A percentile compares a stretch with the other conserved stretches of the same genome.
phyloP scores from a whole-genome alignment of 352 stramenopile genomes.

The Globisporangium canariense region DNA sequence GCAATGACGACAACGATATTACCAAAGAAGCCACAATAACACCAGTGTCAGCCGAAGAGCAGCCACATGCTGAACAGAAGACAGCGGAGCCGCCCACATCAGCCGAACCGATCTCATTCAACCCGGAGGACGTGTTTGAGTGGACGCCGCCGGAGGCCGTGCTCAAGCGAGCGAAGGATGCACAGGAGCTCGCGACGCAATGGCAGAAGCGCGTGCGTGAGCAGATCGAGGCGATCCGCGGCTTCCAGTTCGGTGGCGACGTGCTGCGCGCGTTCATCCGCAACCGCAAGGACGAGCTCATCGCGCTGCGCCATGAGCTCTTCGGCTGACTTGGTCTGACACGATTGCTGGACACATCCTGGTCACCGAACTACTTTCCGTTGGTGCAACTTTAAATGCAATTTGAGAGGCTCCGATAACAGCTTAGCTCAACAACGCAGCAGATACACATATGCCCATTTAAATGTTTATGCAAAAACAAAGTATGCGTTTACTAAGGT shows the following conservation, averaged over 20 bases:
- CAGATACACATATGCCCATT: background rate
- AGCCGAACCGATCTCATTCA: constrained; percentile 21
- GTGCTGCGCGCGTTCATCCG: constrained; percentile 58
- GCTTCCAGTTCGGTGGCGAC: constrained; percentile 56
- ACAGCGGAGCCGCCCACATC: background rate
- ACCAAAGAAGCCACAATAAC: background rate
- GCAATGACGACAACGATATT: background rate
- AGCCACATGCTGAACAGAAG: background rate
- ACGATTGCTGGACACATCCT: background rate
- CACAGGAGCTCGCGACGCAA: constrained; percentile 20
- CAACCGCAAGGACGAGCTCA: constrained; percentile 51
- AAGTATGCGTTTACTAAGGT: background rate
- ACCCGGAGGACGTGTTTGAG: constrained; percentile 62
- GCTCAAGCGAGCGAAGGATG: constrained; percentile 6
- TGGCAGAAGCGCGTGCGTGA: constrained; percentile 48
- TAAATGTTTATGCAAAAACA: background rate
- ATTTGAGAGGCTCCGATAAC: background rate
- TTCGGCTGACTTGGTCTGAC: constrained; percentile 27
- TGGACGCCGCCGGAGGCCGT: constrained; percentile 35
- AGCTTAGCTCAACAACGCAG: background rate
- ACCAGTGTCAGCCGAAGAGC: background rate
- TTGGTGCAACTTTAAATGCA: constrained; percentile 2
- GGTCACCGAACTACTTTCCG: background rate
- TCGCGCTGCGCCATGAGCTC: constrained; percentile 46
- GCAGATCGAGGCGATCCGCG: constrained; percentile 42